Evolutionary conservation across 805 yeast species (phyloP), one percentile per base, ranked within the genome.

Genomic region (Clavispora asparagi): DNA sequence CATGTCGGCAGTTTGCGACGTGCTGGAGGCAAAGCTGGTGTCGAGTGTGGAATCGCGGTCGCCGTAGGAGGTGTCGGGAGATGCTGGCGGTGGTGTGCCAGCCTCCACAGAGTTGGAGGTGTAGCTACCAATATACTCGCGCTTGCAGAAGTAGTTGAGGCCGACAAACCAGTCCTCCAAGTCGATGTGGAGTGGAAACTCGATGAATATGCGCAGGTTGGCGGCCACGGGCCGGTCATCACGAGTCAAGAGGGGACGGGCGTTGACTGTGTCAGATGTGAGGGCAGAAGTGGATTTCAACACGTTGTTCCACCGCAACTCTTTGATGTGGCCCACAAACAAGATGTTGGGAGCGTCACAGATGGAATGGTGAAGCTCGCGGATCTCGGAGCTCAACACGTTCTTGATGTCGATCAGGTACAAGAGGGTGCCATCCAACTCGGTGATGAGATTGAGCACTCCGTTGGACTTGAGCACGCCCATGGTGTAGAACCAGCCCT

Each of bases 131-230:
- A 71, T 71, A 49, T 71, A 80, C 53, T 83, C 89, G 27, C 82
- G 62, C 45, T 75, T 77, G 7, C 88, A 75, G 55, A 83, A 82
- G 12, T 86, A 80, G 39, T 74, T 76, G 47, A 86, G 63, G 0
- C 87, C 83, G 11, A 85, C 85, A 50, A 77, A 71, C 91, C 94
- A 85, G 59, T 84, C 90, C 57, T 85, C 91, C 38, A 85, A 68
- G 60, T 85, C 91, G 19, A 81, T 79, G 53, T 79, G 79, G 36
- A 82, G 65, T 2, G 87, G 85, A 51, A 85, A 85, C 51, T 78
- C 80, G 41, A 85, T 66, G 19, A 83, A 63, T 3, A 82, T 68
- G 42, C 84, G 56, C 46, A 63, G 65, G 50, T 63, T 58, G 31
- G 64, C 68, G 17, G 65, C 52, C 11, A 69, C 55, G 28, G 50